Percentiles rank a stretch among this genome's conserved stretches.
Evolutionary conservation across 345 rosid genomes (phyloP).

Genomic region (Ceriops decandra): DNA sequence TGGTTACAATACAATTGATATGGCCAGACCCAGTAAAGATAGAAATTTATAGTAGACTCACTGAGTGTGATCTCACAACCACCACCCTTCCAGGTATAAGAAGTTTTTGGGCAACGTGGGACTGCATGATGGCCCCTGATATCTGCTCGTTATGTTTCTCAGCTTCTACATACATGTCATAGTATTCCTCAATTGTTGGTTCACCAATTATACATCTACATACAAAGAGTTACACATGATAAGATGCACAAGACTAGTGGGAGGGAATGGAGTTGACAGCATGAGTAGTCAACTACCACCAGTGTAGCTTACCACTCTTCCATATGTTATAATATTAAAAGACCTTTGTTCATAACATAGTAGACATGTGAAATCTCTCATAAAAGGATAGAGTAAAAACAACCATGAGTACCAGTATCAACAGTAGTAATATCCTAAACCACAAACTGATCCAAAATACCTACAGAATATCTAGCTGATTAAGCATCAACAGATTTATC

Average conservation of each 20-base stretch:
- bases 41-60: constrained; percentile 34
- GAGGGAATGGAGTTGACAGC: too few species aligned
- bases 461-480: too few species aligned
- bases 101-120: constrained; percentile 37
- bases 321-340: too few species aligned
- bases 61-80: constrained; percentile 73
- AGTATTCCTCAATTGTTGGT: constrained; percentile 89
- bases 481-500: too few species aligned
- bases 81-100: constrained; percentile 78
- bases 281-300: too few species aligned
- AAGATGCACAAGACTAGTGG: neutral
- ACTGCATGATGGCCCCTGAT: constrained; percentile 64
- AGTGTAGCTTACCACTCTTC: too few species aligned
- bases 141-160: constrained; percentile 42
- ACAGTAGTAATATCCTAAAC: too few species aligned
- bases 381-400: too few species aligned
- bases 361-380: too few species aligned
- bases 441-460: too few species aligned
- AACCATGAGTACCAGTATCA: too few species aligned
- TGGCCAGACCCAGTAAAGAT: constrained; percentile 6
- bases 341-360: too few species aligned
- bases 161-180: constrained; percentile 61
- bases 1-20: neutral
- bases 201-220: constrained; percentile 89
- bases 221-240: constrained; percentile 9